These are phyloP conservation scores for Arthrocladium fulminans DNA, from an alignment of 2,329 filamentous ascomycete genomes.

Conservation along the genomic window DNA sequence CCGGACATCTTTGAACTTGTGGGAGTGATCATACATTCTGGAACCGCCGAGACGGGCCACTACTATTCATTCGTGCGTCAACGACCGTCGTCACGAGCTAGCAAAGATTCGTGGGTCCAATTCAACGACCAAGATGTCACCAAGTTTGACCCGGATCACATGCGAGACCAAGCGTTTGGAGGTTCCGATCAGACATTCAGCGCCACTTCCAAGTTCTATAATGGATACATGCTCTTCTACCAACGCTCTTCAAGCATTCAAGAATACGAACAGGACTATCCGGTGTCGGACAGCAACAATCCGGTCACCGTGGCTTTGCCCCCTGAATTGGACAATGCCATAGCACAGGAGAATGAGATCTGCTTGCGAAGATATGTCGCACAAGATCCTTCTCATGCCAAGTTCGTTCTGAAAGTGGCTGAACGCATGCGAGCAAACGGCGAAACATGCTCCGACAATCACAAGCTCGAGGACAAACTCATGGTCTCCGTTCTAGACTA, in stretches of 20 bases:
- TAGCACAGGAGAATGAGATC: constrained; percentile 62
- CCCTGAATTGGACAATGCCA: constrained; percentile 42
- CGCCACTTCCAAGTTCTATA: constrained; percentile 58
- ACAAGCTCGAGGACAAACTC: constrained; percentile 36
- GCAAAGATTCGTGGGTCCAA: constrained; percentile 62
- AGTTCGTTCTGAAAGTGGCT: constrained; percentile 58
- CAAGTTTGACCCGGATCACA: constrained; percentile 62
- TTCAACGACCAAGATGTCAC: constrained; percentile 87
- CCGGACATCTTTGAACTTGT: constrained; percentile 85
- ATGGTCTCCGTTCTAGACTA: constrained; percentile 46
- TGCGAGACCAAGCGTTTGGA: constrained; percentile 74
- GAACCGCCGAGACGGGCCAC: constrained; percentile 86
- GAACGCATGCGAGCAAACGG: constrained; percentile 43
- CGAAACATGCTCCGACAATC: constrained; percentile 42
- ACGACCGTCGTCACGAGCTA: constrained; percentile 47
- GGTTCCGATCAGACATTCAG: constrained; percentile 48
- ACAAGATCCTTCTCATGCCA: constrained; percentile 62
- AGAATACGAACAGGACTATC: constrained; percentile 43
- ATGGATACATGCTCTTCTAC: constrained; percentile 98
- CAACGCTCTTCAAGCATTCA: constrained; percentile 64
- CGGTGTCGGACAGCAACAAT: constrained; percentile 39
- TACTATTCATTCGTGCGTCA: constrained; percentile 95
- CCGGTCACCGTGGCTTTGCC: constrained; percentile 42
- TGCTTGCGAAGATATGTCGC: constrained; percentile 70
- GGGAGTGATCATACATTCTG: constrained; percentile 88